Conservation (phyloP, 2,329 filamentous ascomycete genomes). For the Fusarium aywerte region DNA sequence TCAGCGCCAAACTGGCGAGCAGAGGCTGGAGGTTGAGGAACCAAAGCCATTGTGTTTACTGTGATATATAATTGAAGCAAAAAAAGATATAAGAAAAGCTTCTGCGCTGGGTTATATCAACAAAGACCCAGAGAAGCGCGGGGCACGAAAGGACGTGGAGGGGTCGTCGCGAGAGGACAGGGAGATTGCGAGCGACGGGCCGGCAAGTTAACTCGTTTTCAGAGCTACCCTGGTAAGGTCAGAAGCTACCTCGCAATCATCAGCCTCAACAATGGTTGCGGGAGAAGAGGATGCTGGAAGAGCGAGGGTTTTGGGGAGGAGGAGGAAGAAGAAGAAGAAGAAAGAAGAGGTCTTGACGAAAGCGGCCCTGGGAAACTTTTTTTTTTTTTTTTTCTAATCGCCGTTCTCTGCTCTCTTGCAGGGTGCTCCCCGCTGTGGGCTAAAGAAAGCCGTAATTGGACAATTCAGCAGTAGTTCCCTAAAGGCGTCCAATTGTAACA, state of each 20-base stretch:
- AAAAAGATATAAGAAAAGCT: slow-evolving; percentile 21
- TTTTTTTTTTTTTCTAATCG: too few relatives aligned
- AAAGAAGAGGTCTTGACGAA: slow-evolving; percentile 32
- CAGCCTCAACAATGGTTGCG: slow-evolving; percentile 47
- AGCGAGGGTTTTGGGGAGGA: slow-evolving; percentile 42
- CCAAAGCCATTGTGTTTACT: slow-evolving; percentile 48
- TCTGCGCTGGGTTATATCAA: slow-evolving; percentile 27
- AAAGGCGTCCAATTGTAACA: slow-evolving; percentile 33
- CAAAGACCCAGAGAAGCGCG: slow-evolving; percentile 41
- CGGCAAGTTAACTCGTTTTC: slow-evolving; percentile 54
- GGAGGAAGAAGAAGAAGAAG: slow-evolving; percentile 36
- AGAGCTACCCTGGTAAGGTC: slow-evolving; percentile 52
- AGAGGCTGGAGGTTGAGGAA: slow-evolving; percentile 66
- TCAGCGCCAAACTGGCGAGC: slow-evolving; percentile 64
- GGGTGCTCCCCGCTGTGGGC: slow-evolving; percentile 34
- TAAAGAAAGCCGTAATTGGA: slow-evolving; percentile 34
- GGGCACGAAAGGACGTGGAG: slow-evolving; percentile 45
- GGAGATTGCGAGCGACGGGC: slow-evolving; percentile 49
- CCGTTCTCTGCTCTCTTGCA: slow-evolving; percentile 23
- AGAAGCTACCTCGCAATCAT: slow-evolving; percentile 55
- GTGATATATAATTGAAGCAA: slow-evolving; percentile 19
- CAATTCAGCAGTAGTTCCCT: slow-evolving; percentile 37
- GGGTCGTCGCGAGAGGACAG: slow-evolving; percentile 39
- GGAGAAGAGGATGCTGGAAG: slow-evolving; percentile 33
- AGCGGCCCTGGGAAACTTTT: slow-evolving; percentile 45